These are phyloP conservation scores for Trichoderma brevicompactum DNA, from an alignment of 2,329 filamentous ascomycete species.

Conservation along the genomic window DNA sequence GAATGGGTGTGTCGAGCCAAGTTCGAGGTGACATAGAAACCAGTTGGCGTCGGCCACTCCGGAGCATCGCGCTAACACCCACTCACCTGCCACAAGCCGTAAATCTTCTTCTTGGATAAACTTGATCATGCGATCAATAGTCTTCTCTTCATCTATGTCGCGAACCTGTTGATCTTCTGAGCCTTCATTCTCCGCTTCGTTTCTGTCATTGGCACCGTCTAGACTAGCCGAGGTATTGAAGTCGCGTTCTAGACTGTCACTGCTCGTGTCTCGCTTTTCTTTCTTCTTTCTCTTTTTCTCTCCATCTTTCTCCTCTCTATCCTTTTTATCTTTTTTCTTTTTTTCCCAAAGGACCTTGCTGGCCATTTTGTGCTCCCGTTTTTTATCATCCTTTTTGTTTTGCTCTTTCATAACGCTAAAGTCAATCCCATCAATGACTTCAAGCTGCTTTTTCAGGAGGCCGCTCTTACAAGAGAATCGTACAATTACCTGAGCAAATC, in stretches of 20 bases:
- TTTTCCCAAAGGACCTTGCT: not conserved
- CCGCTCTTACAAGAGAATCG: constrained; percentile 21
- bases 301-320: not conserved
- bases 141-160: constrained; percentile 12
- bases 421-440: constrained; percentile 23
- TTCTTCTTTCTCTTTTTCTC: constrained; percentile 22
- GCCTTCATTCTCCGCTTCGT: not conserved
- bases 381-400: constrained; percentile 3
- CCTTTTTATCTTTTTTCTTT: constrained; percentile 14
- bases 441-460: constrained; percentile 15
- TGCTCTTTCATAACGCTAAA: constrained; percentile 18
- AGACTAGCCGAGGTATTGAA: not conserved
- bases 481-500: constrained; percentile 19
- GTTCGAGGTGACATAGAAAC: constrained; percentile 29
- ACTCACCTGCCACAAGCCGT: constrained; percentile 26
- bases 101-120: constrained; percentile 29
- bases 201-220: not conserved
- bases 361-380: constrained; percentile 8
- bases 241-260: not conserved
- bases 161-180: not conserved
- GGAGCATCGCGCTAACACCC: constrained; percentile 28
- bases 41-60: constrained; percentile 26
- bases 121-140: constrained; percentile 22
- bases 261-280: not conserved
- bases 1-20: constrained; percentile 28